Evolutionary conservation across 2,329 filamentous ascomycete genomes (phyloP), one percentile per base, ranked within the genome.

Genomic region (Ustulina deusta): DNA sequence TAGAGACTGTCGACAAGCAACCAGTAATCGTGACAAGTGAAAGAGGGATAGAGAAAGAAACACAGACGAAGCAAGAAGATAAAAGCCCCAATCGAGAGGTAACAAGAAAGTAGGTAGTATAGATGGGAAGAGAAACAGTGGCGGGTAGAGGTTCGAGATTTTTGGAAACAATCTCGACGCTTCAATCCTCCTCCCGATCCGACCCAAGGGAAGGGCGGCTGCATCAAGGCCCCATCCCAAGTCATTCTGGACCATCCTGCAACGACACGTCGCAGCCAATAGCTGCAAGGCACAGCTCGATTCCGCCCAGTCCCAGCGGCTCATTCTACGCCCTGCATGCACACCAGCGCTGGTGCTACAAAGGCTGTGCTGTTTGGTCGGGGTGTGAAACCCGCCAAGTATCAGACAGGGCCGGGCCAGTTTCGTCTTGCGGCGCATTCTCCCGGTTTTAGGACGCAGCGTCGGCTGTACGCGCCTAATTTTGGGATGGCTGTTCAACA

Each of bases 301-400:
- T 52, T 11, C 27, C 61, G 29, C 40, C 65, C 64, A 66, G 54
- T 59, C 27, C 25, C 20, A n/a, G 42, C 34, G 27, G 27, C 27
- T 13, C 17, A 38, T 44, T 54, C 65, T 51, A 38, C n/a, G 25
- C 22, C 22, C 10, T 42, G 44, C 44, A 49, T 17, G 63, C 38
- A 55, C 9, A 36, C 46, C 38, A 58, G 34, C n/a, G 62, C 38
- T 17, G 55, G 48, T 42, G 57, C 65, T 49, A 25, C 36, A 83
- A 83, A 68, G 89, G 88, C 81, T 90, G 71, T 66, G 72, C 64
- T 63, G 56, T 48, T 60, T 46, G 55, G 36, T 58, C 10, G 15
- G 61, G 61, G 48, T 44, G 17, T 67, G 54, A 63, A 54, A 63
- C 70, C 57, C 57, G 61, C 55, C 60, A 13, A 68, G 63, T 64